These are phyloP conservation scores for Colletotrichum agaves DNA, from an alignment of 2,329 filamentous ascomycete genomes.

Conservation along the genomic window DNA sequence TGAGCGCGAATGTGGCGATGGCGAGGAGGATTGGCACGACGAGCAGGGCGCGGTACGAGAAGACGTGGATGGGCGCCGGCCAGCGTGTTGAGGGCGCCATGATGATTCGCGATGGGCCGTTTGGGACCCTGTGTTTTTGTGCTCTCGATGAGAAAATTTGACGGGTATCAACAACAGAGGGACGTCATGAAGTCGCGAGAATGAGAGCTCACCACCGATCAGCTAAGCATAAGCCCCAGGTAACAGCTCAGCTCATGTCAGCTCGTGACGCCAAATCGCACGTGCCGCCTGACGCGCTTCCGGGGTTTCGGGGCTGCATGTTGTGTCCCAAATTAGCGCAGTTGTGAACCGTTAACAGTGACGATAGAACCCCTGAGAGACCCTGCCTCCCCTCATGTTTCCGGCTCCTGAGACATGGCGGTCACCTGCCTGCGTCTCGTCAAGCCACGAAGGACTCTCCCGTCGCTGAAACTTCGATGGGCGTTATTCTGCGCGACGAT, in stretches of 20 bases:
- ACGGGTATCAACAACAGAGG: background rate
- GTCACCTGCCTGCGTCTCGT: background rate
- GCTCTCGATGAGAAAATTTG: background rate
- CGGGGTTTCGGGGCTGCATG: background rate
- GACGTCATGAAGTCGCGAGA: background rate
- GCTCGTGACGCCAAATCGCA: conserved; percentile 23
- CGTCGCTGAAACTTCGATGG: too few species aligned
- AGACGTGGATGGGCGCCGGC: conserved; percentile 61
- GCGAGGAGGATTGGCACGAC: conserved; percentile 61
- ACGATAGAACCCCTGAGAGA: background rate
- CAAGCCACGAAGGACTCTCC: too few species aligned
- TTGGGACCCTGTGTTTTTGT: background rate
- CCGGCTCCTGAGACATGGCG: background rate
- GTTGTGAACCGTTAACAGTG: background rate
- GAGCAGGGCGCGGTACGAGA: conserved; percentile 63
- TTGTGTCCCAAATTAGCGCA: conserved; percentile 5
- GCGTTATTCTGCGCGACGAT: too few species aligned
- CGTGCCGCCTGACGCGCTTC: conserved; percentile 25
- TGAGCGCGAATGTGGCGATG: conserved; percentile 51
- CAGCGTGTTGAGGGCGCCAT: conserved; percentile 38
- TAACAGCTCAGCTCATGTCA: conserved; percentile 12
- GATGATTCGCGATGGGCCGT: background rate
- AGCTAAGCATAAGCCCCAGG: background rate
- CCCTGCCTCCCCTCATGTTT: background rate
- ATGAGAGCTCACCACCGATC: background rate